A percentile compares a stretch with the other conserved stretches of the same genome.
Evolutionary conservation across 1,139 yeast genomes (phyloP).

Genomic region (Nakaseomyces bracarensis): DNA sequence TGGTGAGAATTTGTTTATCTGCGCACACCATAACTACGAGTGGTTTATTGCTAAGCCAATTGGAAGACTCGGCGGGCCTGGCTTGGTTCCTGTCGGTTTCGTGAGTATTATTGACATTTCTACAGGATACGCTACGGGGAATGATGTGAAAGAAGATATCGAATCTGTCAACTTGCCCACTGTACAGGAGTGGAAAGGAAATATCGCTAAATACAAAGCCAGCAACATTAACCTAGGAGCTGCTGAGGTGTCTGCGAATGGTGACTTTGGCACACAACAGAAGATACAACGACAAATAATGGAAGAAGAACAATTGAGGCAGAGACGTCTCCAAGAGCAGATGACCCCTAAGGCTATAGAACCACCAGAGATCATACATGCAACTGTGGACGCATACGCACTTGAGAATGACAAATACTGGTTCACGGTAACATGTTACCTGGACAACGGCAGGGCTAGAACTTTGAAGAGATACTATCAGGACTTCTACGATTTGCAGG

Average conservation of each 20-base stretch:
- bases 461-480: constrained; percentile 84
- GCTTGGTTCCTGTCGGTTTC: constrained; percentile 85
- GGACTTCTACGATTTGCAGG: constrained; percentile 93
- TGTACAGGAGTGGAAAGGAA: constrained; percentile 91
- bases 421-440: constrained; percentile 65
- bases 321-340: constrained; percentile 11
- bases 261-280: constrained; percentile 9
- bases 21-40: constrained; percentile 93
- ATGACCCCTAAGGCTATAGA: constrained; percentile 17
- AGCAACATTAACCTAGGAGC: constrained; percentile 61
- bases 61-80: constrained; percentile 93
- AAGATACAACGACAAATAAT: constrained; percentile 9
- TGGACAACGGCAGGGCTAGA: constrained; percentile 62
- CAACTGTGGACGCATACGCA: constrained; percentile 73
- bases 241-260: constrained; percentile 23
- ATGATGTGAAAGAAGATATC: constrained; percentile 47
- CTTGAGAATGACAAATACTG: constrained; percentile 85
- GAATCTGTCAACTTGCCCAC: constrained; percentile 67
- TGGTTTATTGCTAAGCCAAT: constrained; percentile 98
- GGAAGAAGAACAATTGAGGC: constrained; percentile 1
- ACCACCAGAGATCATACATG: constrained; percentile 39
- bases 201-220: constrained; percentile 88
- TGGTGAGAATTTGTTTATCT: constrained; percentile 84
- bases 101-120: constrained; percentile 78
- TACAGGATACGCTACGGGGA: constrained; percentile 44